Conservation (phyloP, 1,284 basidiomycete species). For the Ceratobasidium sp. region DNA sequence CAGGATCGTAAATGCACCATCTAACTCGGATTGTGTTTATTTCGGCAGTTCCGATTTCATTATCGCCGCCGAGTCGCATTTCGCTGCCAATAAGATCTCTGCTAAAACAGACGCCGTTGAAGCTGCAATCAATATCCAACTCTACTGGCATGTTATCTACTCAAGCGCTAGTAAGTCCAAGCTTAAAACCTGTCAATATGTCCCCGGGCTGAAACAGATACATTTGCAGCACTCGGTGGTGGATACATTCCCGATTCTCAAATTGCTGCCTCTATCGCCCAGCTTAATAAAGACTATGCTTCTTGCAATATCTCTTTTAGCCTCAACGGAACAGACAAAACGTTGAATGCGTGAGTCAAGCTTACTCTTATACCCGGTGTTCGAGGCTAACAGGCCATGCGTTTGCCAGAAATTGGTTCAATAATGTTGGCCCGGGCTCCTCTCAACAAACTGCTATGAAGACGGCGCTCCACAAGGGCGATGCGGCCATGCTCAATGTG, state of each 20-base stretch:
- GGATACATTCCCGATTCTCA: slow-evolving; percentile 41
- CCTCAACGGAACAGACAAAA: slow-evolving; percentile 50
- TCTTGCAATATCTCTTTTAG: slow-evolving; percentile 51
- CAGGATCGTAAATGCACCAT: no score
- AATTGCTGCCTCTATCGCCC: slow-evolving; percentile 50
- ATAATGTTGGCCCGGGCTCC: slow-evolving; percentile 56
- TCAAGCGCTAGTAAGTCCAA: slow-evolving; percentile 10
- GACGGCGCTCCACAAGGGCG: slow-evolving; percentile 47
- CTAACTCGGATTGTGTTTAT: no score
- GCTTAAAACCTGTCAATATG: background rate
- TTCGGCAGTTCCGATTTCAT: slow-evolving; percentile 1
- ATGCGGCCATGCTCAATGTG: slow-evolving; percentile 44
- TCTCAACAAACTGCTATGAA: slow-evolving; percentile 67
- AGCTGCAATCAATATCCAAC: slow-evolving; percentile 18
- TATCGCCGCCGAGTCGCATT: slow-evolving; percentile 21
- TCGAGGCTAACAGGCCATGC: background rate
- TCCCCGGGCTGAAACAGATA: background rate
- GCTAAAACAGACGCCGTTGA: background rate
- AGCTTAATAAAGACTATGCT: slow-evolving; percentile 52
- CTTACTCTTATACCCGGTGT: background rate
- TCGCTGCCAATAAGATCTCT: slow-evolving; percentile 16
- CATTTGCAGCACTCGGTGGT: slow-evolving; percentile 5
- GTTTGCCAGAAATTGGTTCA: slow-evolving; percentile 44
- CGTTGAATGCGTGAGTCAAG: slow-evolving; percentile 3
- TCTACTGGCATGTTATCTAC: slow-evolving; percentile 47